phyloP scores from a whole-genome alignment of 768 basidiomycete genomes.

The Porpolomopsis calyptriformis region DNA sequence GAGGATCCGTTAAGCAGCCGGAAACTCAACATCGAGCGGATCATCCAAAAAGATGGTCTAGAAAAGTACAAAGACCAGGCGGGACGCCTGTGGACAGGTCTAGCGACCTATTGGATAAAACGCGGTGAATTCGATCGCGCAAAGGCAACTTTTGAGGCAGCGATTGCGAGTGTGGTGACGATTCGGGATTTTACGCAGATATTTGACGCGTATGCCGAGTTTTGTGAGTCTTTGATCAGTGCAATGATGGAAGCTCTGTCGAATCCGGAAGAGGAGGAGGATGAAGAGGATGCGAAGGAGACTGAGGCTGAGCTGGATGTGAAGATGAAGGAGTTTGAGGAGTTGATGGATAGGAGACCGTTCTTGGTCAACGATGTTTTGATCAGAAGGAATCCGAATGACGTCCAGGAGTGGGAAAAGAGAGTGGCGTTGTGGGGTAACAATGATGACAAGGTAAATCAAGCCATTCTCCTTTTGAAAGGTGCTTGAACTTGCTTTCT shows the following conservation, averaged over 20 bases:
- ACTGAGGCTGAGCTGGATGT: slow-evolving; percentile 75
- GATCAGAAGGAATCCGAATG: slow-evolving; percentile 86
- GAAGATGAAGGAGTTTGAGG: slow-evolving; percentile 89
- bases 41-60: slow-evolving; percentile 80
- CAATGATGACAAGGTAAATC: slow-evolving; percentile 79
- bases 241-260: slow-evolving; percentile 82
- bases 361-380: slow-evolving; percentile 96
- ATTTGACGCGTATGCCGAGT: slow-evolving; percentile 94
- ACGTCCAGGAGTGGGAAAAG: slow-evolving; percentile 99
- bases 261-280: slow-evolving; percentile 69
- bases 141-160: slow-evolving; percentile 79
- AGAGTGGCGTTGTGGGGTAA: slow-evolving; percentile 87
- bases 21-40: slow-evolving; percentile 77
- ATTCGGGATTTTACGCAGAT: slow-evolving; percentile 97
- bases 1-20: slow-evolving; percentile 64
- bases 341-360: slow-evolving; percentile 86
- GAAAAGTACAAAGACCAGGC: slow-evolving; percentile 92
- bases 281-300: slow-evolving; percentile 71
- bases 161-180: slow-evolving; percentile 75
- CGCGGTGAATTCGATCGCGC: slow-evolving; percentile 90
- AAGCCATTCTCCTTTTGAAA: not conserved
- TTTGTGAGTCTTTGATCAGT: slow-evolving; percentile 80
- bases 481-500: slow-evolving; percentile 3
- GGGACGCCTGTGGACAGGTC: slow-evolving; percentile 88
- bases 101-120: slow-evolving; percentile 98